Conservation (phyloP, 2,329 filamentous ascomycete genomes). For the Exophiala sp. region DNA sequence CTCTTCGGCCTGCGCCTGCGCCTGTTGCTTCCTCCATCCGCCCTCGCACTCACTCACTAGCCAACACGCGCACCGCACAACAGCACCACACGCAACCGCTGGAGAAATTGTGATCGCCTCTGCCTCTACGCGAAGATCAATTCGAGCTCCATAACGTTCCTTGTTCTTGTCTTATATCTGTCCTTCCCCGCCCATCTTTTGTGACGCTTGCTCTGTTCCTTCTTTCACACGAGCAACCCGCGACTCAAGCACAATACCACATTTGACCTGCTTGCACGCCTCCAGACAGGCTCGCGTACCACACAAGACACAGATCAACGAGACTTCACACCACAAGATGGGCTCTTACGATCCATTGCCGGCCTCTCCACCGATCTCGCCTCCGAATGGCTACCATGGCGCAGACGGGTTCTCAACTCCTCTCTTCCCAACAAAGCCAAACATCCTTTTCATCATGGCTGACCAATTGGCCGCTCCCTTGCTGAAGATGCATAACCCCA, state of each 20-base stretch:
- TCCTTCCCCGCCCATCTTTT: background rate
- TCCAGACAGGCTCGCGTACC: background rate
- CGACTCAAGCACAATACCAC: background rate
- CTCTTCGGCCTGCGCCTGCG: background rate
- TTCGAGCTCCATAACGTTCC: slow-evolving; percentile 1
- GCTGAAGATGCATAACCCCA: slow-evolving; percentile 83
- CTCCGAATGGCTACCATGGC: slow-evolving; percentile 28
- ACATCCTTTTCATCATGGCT: slow-evolving; percentile 92
- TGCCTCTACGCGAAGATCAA: background rate
- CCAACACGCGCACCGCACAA: no score
- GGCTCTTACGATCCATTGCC: slow-evolving; percentile 22
- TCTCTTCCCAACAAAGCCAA: slow-evolving; percentile 48
- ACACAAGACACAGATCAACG: background rate
- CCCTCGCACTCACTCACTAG: background rate
- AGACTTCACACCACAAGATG: slow-evolving; percentile 14
- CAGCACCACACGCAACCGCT: background rate
- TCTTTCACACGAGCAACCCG: background rate
- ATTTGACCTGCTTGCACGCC: background rate
- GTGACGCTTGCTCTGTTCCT: background rate
- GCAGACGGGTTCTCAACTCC: slow-evolving; percentile 27
- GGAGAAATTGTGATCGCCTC: background rate
- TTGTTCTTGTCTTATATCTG: slow-evolving; percentile 2
- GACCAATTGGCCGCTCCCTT: slow-evolving; percentile 88
- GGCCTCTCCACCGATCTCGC: slow-evolving; percentile 27
- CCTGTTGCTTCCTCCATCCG: background rate